Conservation (phyloP, 2,329 filamentous ascomycete genomes). For the Leptographium galeiforme region DNA sequence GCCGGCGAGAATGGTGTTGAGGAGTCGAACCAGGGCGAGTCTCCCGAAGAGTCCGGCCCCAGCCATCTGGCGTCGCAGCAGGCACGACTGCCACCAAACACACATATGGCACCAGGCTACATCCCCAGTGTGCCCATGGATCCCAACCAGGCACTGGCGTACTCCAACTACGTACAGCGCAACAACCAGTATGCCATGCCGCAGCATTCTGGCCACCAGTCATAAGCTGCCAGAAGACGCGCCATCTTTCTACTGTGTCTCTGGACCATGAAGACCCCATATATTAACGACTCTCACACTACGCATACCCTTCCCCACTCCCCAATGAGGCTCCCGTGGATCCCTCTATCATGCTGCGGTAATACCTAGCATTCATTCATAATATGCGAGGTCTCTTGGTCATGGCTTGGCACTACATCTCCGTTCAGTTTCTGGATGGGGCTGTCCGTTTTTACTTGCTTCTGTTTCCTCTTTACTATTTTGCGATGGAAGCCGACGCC, state of each 20-base stretch:
- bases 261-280: not conserved
- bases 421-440: not conserved
- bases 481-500: not conserved
- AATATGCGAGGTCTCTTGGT: constrained; percentile 8
- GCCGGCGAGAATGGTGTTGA: constrained; percentile 74
- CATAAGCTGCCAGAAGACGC: constrained; percentile 29
- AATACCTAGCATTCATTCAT: constrained; percentile 43
- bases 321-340: constrained; percentile 9
- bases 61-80: constrained; percentile 59
- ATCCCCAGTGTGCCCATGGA: constrained; percentile 55
- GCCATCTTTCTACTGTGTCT: not conserved
- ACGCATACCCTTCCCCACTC: not conserved
- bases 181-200: constrained; percentile 68
- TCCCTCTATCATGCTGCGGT: constrained; percentile 20
- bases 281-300: not conserved
- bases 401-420: constrained; percentile 7
- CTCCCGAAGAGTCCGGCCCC: constrained; percentile 76
- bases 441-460: not conserved
- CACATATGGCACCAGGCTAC: constrained; percentile 51
- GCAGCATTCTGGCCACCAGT: constrained; percentile 70
- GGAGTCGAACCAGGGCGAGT: constrained; percentile 65
- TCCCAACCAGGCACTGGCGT: constrained; percentile 66
- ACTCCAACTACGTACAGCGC: constrained; percentile 70
- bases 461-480: not conserved
- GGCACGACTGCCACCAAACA: constrained; percentile 49